Conservation (phyloP, 208 protist genomes). For the Leishmania guyanensis region DNA sequence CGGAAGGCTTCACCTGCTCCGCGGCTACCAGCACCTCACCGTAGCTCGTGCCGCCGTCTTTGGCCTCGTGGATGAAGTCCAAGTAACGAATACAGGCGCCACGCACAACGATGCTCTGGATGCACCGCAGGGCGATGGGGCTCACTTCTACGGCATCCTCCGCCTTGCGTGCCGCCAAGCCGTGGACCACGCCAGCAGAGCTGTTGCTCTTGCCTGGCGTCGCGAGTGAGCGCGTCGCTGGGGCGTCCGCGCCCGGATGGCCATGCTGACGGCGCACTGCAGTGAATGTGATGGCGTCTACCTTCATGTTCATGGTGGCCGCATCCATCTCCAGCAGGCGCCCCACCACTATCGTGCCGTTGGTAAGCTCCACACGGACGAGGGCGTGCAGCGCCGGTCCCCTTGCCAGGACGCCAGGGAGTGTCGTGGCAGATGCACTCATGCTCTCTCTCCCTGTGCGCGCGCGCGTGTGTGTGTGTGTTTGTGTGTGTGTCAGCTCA, state of each 20-base stretch:
- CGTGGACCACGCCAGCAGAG: background rate
- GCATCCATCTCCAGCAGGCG: constrained; percentile 72
- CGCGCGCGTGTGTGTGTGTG: background rate
- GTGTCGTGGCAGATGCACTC: constrained; percentile 25
- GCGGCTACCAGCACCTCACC: constrained; percentile 46
- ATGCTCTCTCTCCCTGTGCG: background rate
- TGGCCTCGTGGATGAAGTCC: constrained; percentile 65
- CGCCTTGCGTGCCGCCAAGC: background rate
- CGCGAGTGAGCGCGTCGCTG: background rate
- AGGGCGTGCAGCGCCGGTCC: constrained; percentile 55
- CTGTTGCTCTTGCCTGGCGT: constrained; percentile 10
- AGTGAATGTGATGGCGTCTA: constrained; percentile 68
- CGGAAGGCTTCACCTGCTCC: constrained; percentile 30
- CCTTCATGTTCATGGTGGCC: constrained; percentile 75
- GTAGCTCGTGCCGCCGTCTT: constrained; percentile 43
- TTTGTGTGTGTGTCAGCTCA: background rate
- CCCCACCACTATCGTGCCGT: constrained; percentile 64
- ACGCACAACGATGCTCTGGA: constrained; percentile 66
- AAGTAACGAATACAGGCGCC: constrained; percentile 65
- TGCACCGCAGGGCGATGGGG: constrained; percentile 58
- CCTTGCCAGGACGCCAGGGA: constrained; percentile 52
- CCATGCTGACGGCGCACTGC: constrained; percentile 40
- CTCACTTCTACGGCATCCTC: constrained; percentile 35
- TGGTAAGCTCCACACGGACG: constrained; percentile 75
- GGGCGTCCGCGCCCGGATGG: background rate